Evolutionary conservation across 352 stramenopile species (phyloP).

Genomic region (Globisporangium lucens): DNA sequence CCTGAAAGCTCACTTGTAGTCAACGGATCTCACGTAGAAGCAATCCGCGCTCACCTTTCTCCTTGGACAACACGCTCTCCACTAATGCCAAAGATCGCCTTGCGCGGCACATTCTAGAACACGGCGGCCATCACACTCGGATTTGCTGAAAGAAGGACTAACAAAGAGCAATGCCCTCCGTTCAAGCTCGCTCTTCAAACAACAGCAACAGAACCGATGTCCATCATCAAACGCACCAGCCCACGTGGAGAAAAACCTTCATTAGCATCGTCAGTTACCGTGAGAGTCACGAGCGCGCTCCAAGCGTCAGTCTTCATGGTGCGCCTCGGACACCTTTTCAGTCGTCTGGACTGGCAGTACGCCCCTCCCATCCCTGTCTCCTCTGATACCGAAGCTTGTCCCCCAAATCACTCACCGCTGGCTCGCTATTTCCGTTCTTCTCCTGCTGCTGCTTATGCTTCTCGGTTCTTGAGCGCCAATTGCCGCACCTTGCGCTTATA

Average conservation of each 20-base stretch:
- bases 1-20: no score
- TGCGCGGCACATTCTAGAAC: no score
- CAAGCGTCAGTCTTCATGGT: not conserved
- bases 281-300: not conserved
- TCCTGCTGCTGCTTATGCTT: conserved; percentile 41
- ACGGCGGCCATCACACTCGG: no score
- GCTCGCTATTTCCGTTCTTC: not conserved
- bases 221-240: not conserved
- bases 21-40: no score
- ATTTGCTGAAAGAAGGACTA: no score
- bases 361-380: not conserved
- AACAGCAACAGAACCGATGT: not conserved
- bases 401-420: not conserved
- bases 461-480: conserved; percentile 82
- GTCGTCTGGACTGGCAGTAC: not conserved
- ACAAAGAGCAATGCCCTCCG: no score
- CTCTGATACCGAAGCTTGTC: not conserved
- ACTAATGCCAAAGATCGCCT: no score
- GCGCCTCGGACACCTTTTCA: not conserved
- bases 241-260: not conserved
- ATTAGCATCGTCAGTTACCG: conserved; percentile 1
- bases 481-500: conserved; percentile 86
- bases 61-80: no score
- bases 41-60: no score
- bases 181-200: not conserved